Evolutionary conservation across 2,329 filamentous ascomycete species (phyloP).

Genomic region (Ophiostoma tasmaniense): DNA sequence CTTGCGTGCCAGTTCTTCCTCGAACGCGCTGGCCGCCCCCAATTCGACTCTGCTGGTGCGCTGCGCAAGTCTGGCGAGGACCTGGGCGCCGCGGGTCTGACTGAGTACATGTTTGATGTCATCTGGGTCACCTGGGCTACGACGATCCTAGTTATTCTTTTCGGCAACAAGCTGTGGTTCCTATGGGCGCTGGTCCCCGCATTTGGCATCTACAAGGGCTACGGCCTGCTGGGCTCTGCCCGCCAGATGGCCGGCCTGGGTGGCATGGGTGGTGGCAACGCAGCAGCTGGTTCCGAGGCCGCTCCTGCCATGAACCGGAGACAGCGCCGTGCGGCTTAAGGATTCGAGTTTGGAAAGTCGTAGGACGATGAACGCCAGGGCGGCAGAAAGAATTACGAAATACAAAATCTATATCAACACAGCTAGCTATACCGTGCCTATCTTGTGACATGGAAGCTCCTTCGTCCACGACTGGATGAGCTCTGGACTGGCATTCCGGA

Average conservation of each 20-base stretch:
- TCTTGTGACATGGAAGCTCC: conserved; percentile 32
- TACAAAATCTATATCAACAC: background rate
- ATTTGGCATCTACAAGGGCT: conserved; percentile 47
- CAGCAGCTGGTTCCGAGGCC: conserved; percentile 23
- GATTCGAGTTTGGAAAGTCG: background rate
- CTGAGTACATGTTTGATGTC: conserved; percentile 97
- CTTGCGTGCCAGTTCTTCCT: conserved; percentile 77
- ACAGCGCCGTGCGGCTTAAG: conserved; percentile 45
- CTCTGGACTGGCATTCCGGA: conserved; percentile 45
- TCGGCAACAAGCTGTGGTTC: conserved; percentile 69
- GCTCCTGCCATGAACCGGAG: conserved; percentile 41
- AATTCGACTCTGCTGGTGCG: conserved; percentile 54
- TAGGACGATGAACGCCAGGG: background rate
- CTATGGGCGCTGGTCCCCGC: conserved; percentile 48
- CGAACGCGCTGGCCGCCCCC: conserved; percentile 74
- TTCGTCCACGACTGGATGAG: conserved; percentile 47
- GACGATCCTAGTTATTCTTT: conserved; percentile 59
- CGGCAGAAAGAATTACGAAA: background rate
- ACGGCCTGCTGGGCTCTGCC: conserved; percentile 45
- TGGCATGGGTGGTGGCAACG: conserved; percentile 26
- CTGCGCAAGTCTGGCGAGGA: conserved; percentile 77
- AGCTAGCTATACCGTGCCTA: background rate
- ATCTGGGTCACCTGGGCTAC: conserved; percentile 89
- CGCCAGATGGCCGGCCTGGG: conserved; percentile 45
- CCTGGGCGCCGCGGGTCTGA: conserved; percentile 76